Evolutionary conservation across 169 alveolate genomes (phyloP), one percentile per base, ranked within the genome.

Genomic region (Babesia caballi): DNA sequence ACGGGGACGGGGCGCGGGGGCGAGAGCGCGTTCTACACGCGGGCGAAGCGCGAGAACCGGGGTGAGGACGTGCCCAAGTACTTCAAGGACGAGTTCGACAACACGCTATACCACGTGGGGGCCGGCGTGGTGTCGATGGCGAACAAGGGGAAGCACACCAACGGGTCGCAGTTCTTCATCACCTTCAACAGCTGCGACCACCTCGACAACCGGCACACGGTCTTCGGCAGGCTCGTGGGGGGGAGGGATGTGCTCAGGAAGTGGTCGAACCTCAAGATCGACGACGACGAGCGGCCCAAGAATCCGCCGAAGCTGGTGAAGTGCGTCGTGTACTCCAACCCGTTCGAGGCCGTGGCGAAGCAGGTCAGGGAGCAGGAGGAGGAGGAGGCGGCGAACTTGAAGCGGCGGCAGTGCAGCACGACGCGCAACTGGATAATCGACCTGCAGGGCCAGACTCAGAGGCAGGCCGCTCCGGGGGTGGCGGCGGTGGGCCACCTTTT

Each of bases 1-100:
- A 94, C 97, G n/a, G 90, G 90, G 51, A 84, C 91, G 36, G 99
- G 99, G 41, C 93, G 97, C 40, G 99, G 99, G 4, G 99, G 99
- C n/a, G 95, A 61, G 46, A 59, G 80, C 33, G 67, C 88, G 44
- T 81, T 81, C 57, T 63, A 72, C 72, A 71, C 76, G 21, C n/a
- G 88, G 35, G 83, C 84, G 8, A 42, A 56, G 59, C 56, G 72
- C 14, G 72, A 51, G 19, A 50, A 38, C 60, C 67, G 46, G 36
- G 40, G 32, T 12, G 88, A 81, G 40, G 57, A 27, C n/a, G 83
- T 69, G 30, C 88, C 88, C 15, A 58, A 70, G 47, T 81, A 61
- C 59, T 52, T 81, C 52, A 72, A 33, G 36, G 88, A 81, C 41
- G 88, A 81, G 42, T 81, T 81, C 36, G 88, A 81, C 44, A 69